Evolutionary conservation across 2,329 filamentous ascomycete genomes (phyloP), one percentile per base, ranked within the genome.

Genomic region (Fusarium fujikuroi): DNA sequence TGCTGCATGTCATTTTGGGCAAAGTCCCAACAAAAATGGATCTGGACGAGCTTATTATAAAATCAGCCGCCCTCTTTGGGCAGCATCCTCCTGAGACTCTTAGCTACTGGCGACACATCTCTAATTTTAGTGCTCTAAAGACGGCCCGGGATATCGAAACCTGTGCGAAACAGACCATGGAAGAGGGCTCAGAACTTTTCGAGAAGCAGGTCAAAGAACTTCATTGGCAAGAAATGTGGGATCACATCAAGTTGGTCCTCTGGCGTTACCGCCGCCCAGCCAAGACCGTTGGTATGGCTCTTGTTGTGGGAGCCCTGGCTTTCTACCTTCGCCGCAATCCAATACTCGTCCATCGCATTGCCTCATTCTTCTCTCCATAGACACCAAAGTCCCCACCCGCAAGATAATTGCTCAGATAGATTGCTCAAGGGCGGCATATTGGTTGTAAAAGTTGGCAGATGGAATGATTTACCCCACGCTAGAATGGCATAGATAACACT

Each of bases 1-100:
- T 99, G 89, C 88, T 99, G 30, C 95, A 97, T 80, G 93, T 92
- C 68, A 91, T 93, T 40, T 89, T 99, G 18, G 94, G 93, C 46
- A 97, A 96, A 81, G 87, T 99, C 11, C 96, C 96, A 2, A 88
- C 90, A 58, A 91, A 92, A 23, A 89, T 97, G 64, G 89, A 97
- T 79, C 85, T 99, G 30, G 95, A 99, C 74, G 85, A 85, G 12
- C 87, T 98, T 59, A 92, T 99, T 70, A 80, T 85, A 23, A 86
- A 87, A 57, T 90, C 95, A 1, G 86, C 90, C 7, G 79, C 80
- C 34, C 86, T 98, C 2, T 92, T 92, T 80, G 81, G 86, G 11
- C 78, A 82, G 5, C 85, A 93, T 74, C 95, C 95, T 3, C 96
- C 95, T 0, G 89, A 94, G 74, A 86, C 84, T 2, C 84, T 99